Evolutionary conservation across 176 grass and related monocot species (phyloP).

Genomic region (Oryza meyeriana): DNA sequence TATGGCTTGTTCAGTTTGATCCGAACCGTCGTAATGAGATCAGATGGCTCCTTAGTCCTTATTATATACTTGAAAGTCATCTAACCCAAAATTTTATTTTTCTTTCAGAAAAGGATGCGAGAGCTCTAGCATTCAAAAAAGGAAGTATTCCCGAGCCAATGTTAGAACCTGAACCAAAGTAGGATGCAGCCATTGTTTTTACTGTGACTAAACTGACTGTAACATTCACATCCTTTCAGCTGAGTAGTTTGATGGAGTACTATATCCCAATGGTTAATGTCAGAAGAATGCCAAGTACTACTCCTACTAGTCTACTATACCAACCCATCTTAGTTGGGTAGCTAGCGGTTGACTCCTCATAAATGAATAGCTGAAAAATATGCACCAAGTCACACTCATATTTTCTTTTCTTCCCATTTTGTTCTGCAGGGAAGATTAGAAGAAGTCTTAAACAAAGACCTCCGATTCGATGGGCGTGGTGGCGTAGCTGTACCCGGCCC

Average conservation of each 20-base stretch:
- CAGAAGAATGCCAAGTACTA: background rate
- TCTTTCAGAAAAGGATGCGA: background rate
- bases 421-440: constrained; percentile 13
- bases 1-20: background rate
- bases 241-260: background rate
- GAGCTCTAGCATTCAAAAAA: background rate
- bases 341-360: constrained; percentile 44
- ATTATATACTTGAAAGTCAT: background rate
- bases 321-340: constrained; percentile 20
- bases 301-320: background rate
- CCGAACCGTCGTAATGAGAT: background rate
- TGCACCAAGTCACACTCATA: background rate
- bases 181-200: background rate
- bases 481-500: constrained; percentile 30
- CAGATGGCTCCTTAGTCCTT: background rate
- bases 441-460: background rate
- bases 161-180: background rate
- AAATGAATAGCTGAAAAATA: constrained; percentile 12
- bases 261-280: background rate
- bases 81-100: background rate
- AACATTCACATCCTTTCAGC: background rate
- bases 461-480: background rate
- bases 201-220: background rate
- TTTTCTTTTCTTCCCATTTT: constrained; percentile 10
- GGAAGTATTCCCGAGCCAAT: background rate